These are phyloP conservation scores for Coix lacrymajobi DNA, from an alignment of 176 grass and related monocot genomes.

Conservation along the genomic window DNA sequence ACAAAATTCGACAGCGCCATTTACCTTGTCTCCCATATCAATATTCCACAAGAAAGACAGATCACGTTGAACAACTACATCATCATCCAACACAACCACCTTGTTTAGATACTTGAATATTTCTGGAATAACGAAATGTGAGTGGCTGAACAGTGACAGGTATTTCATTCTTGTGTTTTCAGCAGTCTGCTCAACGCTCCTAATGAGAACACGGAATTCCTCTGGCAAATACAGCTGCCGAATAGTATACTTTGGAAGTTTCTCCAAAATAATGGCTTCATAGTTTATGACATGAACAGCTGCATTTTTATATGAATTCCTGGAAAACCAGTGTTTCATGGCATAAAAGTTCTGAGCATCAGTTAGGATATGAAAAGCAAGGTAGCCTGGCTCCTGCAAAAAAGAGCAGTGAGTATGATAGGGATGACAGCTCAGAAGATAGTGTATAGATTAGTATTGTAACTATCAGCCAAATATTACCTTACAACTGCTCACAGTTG, in stretches of 20 bases:
- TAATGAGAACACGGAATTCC: constrained; percentile 89
- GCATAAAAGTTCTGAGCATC: constrained; percentile 77
- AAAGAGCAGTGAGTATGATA: constrained; percentile 19
- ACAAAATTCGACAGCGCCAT: constrained; percentile 74
- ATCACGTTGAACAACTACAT: constrained; percentile 85
- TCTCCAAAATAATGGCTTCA: constrained; percentile 48
- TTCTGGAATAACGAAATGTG: constrained; percentile 90
- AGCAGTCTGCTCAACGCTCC: constrained; percentile 44
- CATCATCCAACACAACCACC: constrained; percentile 86
- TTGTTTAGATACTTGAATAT: constrained; percentile 87
- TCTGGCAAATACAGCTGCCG: constrained; percentile 61
- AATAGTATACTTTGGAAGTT: constrained; percentile 28
- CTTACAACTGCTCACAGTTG: constrained; percentile 74
- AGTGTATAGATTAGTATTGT: not conserved
- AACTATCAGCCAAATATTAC: constrained; percentile 44
- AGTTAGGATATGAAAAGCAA: constrained; percentile 86
- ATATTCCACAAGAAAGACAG: constrained; percentile 83
- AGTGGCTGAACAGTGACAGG: constrained; percentile 77
- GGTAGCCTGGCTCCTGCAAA: constrained; percentile 62
- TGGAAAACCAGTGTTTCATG: constrained; percentile 88
- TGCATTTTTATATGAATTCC: constrained; percentile 63
- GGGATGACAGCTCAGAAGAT: constrained; percentile 15
- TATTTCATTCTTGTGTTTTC: constrained; percentile 66
- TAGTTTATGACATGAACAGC: constrained; percentile 61
- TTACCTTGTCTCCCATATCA: constrained; percentile 86